Base-by-base conservation (phyloP, 805 yeast species). In the Candida pini region DNA sequence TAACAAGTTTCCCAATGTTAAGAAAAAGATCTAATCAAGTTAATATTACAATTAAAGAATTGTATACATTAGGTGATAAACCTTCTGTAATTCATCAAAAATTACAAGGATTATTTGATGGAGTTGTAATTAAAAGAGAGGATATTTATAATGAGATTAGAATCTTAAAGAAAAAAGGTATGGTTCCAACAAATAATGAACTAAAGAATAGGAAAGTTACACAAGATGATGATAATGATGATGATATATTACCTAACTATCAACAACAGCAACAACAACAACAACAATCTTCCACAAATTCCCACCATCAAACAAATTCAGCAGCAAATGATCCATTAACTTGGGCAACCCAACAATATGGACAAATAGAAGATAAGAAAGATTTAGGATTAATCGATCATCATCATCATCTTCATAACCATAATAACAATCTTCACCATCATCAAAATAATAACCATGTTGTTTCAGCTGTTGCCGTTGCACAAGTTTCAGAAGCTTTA, bases 111-210 rank as follows among this genome's bases (percentile, higher is more conserved):
- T 68, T 69, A 40, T 73, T 63, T 49, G 76, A 74, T 17, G 76
- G 71, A 34, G 68, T 73, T 28, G 60, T 71, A 28, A 71, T 73
- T 44, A 73, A 73, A 53, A 60, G 78, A 38, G 78, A 73, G 48
- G 79, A 73, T 49, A 73, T 73, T 36, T 73, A 73, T 52, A 73
- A 73, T 51, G 78, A 73, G 46, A 71, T 73, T 47, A 53, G 79
- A 35, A 76, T 76, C 14, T 66, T 71, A 54, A 73, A 73, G 50
- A 64, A 76, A 41, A 71, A 69, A 49, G 59, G 60, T 10, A 38
- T 55, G 38, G 61, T 58, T 22, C 58, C 61, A 14, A 43, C 53
- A 5, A 43, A 41, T 17, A 37, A 40, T n/a, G 57, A 53, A 33
- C 36, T 52, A 33, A 52, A 51, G 33, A 44, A 42, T 38, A 37